phyloP scores from a whole-genome alignment of 345 rosid genomes.

The Hibiscus mutabilis region DNA sequence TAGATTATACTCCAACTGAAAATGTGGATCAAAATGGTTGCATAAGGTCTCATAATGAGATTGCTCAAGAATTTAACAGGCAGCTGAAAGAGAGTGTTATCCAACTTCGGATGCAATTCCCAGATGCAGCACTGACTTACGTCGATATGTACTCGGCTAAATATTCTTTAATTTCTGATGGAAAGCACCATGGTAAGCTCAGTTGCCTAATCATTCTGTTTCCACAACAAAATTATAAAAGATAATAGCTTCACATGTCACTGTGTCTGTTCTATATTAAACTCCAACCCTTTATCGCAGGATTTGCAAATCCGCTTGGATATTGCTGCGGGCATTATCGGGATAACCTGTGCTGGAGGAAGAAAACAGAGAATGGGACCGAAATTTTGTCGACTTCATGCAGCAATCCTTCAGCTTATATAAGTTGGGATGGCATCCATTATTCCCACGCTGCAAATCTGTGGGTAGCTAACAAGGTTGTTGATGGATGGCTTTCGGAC shows the following conservation, averaged over 20 bases:
- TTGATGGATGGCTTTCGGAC: constrained; percentile 27
- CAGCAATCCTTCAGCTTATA: constrained; percentile 19
- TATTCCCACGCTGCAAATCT: constrained; percentile 29
- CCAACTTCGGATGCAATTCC: constrained; percentile 22
- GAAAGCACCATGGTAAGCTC: constrained; percentile 25
- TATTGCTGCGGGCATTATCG: constrained; percentile 19
- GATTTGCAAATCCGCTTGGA: constrained; percentile 17
- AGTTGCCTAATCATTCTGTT: neutral
- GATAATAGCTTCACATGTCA: neutral
- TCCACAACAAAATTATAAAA: neutral
- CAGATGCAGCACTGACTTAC: constrained; percentile 25
- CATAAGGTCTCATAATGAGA: constrained; percentile 23
- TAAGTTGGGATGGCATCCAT: constrained; percentile 35
- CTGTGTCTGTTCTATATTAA: neutral
- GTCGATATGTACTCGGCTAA: constrained; percentile 28
- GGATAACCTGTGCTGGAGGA: constrained; percentile 6
- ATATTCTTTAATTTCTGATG: constrained; percentile 18
- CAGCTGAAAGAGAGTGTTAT: constrained; percentile 21
- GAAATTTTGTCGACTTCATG: constrained; percentile 10
- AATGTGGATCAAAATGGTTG: constrained; percentile 27
- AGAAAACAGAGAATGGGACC: constrained; percentile 19
- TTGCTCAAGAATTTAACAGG: constrained; percentile 26
- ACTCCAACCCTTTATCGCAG: constrained; percentile 9
- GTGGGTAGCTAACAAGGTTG: constrained; percentile 22
- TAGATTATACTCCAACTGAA: constrained; percentile 9